Evolutionary conservation across 257 asterid species (phyloP), one percentile per base, ranked within the genome.

Genomic region (Solanum pinnatisectum): DNA sequence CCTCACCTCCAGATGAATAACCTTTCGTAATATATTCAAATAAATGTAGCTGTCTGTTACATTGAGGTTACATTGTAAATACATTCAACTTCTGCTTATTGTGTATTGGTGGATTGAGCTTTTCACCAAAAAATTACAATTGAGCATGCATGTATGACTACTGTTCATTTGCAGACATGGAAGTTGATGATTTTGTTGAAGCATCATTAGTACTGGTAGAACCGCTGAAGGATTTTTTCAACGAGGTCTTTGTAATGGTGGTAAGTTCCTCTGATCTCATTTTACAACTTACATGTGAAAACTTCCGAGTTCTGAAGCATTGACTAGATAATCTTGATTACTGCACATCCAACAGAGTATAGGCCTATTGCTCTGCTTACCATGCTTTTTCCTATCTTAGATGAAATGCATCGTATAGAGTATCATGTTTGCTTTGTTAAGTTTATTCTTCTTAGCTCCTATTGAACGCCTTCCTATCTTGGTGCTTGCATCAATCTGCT

Each of bases 241-340:
- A 94, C 89, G 42, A 93, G 71, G 99, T 97, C 33, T 97, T 96
- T 78, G 98, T 97, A 70, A 94, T 96, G 98, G 98, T 94, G 99
- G 98, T 97, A 95, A 36, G 99, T 89, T 88, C 33, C 84, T 84
- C 16, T 40, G 42, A 33, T 39, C 71, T 84, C 36, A n/a, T 84
- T 84, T 37, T 18, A 84, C 56, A n/a, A 15, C 77, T 60, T 85
- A 85, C 20, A 27, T 25, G 8, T 67, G 87, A 67, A 40, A 67
- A 37, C 6, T 39, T 16, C 9, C 37, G 12, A 84, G 77, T n/a
- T 39, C 56, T 63, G 79, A 71, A 32, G 56, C 60, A 40, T 85
- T 37, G 59, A 85, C 37, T 37, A 67, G 84, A 77, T 40, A n/a
- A 23, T 37, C 84, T 77, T 39, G 59, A 40, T 74, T 40, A n/a